Base-by-base conservation (phyloP, 2,329 filamentous ascomycete genomes). In the Diaporthe sp. region DNA sequence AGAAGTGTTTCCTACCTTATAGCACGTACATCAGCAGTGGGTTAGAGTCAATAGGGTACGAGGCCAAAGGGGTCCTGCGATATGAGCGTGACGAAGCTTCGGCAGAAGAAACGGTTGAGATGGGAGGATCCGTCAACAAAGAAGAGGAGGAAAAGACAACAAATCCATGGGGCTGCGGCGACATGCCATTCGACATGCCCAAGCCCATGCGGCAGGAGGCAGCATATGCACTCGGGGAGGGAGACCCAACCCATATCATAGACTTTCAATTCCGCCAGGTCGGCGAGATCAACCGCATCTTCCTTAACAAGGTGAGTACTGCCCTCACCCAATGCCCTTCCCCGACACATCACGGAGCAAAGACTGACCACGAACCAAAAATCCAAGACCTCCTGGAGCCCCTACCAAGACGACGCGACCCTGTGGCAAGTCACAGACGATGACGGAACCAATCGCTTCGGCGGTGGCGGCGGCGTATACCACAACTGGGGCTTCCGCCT, bases 101-200 rank as follows among this genome's bases (percentile, higher is more conserved):
- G 19, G 57, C 54, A 22, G 57, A 10, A 45, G 30, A 10, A 28
- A 9, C 4, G 22, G 25, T 8, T 19, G 33, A 42, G 17, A 19
- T 28, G 30, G 25, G 19, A 28, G 57, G 15, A 2, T 2, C 22
- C 22, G 38, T 13, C 8, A 15, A n/a, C 17, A 38, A 22, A 10
- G 45, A 42, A 17, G 50, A 8, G 22, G 45, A 54, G 33, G 25
- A n/a, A 25, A n/a, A 64, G 9, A 67, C 71, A 2, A 58, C 57
- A 0, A 67, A 76, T 19, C 77, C 79, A 1, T 76, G 81, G 71
- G 80, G 81, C 13, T 84, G 83, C 70, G 77, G 80, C 68, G 82
- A 84, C 47, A 80, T 84, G 79, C 82, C 82, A 3, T 84, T 84
- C 69, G 80, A 81, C 60, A 66, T 81, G 74, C 80, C 83, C 33